Evolutionary conservation across 345 rosid species (phyloP).

Genomic region (Erodium maritimum): DNA sequence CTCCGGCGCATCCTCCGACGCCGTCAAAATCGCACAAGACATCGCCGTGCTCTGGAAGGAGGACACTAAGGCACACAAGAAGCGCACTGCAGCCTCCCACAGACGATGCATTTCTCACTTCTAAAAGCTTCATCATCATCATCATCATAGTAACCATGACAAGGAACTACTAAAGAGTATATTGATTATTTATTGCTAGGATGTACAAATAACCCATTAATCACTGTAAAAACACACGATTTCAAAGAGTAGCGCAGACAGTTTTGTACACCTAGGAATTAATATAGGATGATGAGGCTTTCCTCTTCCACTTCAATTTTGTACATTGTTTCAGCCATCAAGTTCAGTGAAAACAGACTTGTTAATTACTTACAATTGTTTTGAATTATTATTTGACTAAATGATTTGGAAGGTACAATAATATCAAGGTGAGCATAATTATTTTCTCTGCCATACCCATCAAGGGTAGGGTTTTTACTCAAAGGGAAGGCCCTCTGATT

Average conservation of each 20-base stretch:
- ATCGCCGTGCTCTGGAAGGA: constrained; percentile 68
- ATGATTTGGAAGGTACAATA: too few relatives aligned
- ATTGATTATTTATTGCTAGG: neutral
- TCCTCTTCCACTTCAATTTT: neutral
- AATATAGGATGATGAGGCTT: neutral
- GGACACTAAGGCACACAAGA: constrained; percentile 57
- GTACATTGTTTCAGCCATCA: neutral
- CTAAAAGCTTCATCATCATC: constrained; percentile 8
- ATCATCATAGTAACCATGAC: too few relatives aligned
- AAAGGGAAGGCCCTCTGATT: constrained; percentile 11
- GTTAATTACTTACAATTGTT: too few relatives aligned
- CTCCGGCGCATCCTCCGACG: constrained; percentile 74
- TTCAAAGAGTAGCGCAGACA: neutral
- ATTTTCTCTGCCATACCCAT: neutral
- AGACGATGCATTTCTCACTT: constrained; percentile 67
- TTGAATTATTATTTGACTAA: too few relatives aligned
- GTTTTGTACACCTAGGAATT: neutral
- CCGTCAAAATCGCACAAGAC: constrained; percentile 57
- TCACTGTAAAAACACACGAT: neutral
- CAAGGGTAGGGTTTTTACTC: neutral
- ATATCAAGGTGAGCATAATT: neutral
- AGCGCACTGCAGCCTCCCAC: constrained; percentile 33
- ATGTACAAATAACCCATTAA: too few relatives aligned
- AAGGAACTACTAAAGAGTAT: too few relatives aligned
- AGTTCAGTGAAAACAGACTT: neutral